Conservation (phyloP, 805 yeast genomes). For the Candida xiaguanensis region DNA sequence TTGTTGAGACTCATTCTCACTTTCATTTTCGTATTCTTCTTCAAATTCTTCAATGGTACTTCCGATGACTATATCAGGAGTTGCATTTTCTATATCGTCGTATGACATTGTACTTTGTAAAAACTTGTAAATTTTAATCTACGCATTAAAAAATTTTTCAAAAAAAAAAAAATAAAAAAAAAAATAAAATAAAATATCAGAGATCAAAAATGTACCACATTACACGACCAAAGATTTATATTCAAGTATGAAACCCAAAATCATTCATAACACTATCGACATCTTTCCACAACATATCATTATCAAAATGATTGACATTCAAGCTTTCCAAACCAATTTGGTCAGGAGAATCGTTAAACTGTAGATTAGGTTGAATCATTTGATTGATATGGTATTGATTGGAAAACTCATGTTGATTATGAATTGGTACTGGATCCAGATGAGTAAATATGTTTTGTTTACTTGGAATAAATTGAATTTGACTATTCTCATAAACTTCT, state of each 20-base stretch:
- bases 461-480: neutral
- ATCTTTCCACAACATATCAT: constrained; percentile 68
- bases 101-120: constrained; percentile 46
- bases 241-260: constrained; percentile 68
- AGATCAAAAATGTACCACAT: no score
- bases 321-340: constrained; percentile 28
- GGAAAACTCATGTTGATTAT: constrained; percentile 1
- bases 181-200: constrained; percentile 1
- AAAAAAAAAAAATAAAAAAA: constrained; percentile 6
- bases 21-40: constrained; percentile 42
- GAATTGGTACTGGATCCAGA: neutral
- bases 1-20: constrained; percentile 43
- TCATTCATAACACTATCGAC: constrained; percentile 89
- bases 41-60: constrained; percentile 38
- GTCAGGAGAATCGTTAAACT: constrained; percentile 20
- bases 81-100: constrained; percentile 78
- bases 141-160: constrained; percentile 3
- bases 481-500: neutral
- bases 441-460: neutral
- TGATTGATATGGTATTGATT: neutral
- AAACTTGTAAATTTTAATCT: no score
- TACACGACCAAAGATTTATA: constrained; percentile 4
- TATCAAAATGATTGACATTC: constrained; percentile 42
- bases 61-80: constrained; percentile 80
- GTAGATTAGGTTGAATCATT: constrained; percentile 2